Percentiles rank a stretch among this genome's conserved stretches.
phyloP scores from a whole-genome alignment of 2,329 filamentous ascomycete species.

The Xylaria hypoxylon region DNA sequence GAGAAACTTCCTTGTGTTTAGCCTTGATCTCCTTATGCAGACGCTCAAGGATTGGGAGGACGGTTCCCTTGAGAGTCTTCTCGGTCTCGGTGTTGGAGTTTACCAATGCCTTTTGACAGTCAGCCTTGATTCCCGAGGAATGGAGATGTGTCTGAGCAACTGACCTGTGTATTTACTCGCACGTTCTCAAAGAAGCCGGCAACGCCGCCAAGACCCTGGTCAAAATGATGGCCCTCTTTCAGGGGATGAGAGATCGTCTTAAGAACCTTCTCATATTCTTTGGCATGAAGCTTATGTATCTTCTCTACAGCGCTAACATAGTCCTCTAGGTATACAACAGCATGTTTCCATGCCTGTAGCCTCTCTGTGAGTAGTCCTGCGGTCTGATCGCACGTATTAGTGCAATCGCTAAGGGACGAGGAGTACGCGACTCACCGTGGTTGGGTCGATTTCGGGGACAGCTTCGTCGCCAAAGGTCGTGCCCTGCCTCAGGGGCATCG shows the following conservation, averaged over 20 bases:
- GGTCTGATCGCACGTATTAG: constrained; percentile 61
- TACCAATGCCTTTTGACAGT: constrained; percentile 74
- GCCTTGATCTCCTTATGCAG: constrained; percentile 97
- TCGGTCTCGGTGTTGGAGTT: constrained; percentile 93
- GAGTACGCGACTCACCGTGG: constrained; percentile 59
- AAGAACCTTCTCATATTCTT: constrained; percentile 94
- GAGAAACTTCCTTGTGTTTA: constrained; percentile 89
- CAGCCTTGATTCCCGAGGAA: constrained; percentile 10
- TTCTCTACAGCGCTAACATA: constrained; percentile 89
- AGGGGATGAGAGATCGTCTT: constrained; percentile 92
- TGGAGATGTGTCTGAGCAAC: neutral
- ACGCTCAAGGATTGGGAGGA: constrained; percentile 88
- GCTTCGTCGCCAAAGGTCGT: constrained; percentile 67
- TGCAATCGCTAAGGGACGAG: constrained; percentile 16
- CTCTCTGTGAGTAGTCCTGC: constrained; percentile 87
- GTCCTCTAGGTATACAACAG: constrained; percentile 89
- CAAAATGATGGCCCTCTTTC: constrained; percentile 92
- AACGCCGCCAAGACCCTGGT: constrained; percentile 87
- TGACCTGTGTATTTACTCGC: constrained; percentile 84
- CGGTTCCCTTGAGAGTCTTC: constrained; percentile 85
- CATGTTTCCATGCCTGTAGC: constrained; percentile 95
- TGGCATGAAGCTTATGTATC: constrained; percentile 83
- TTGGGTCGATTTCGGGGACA: constrained; percentile 68
- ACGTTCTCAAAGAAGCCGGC: constrained; percentile 95
- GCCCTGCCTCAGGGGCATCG: constrained; percentile 60